These are phyloP conservation scores for Pichia sp. DNA, from an alignment of 1,139 yeast species.

Conservation along the genomic window DNA sequence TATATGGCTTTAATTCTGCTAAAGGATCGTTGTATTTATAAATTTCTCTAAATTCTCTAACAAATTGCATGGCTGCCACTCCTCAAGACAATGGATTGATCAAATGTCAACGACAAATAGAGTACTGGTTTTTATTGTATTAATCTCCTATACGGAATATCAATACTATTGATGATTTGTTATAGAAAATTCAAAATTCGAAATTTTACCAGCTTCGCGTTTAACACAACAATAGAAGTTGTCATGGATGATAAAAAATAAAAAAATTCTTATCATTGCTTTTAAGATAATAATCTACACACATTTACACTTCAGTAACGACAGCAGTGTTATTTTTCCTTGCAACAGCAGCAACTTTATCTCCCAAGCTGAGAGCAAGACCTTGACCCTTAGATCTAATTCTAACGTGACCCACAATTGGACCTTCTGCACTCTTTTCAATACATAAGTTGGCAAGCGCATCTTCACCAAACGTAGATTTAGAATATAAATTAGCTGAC, in stretches of 20 bases:
- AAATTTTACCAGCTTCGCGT: not conserved
- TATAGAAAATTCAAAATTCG: not conserved
- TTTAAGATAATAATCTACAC: not conserved
- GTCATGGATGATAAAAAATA: not conserved
- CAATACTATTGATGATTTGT: too few species aligned
- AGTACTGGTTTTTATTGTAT: too few species aligned
- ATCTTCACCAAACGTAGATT: constrained; percentile 94
- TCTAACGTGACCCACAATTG: constrained; percentile 90
- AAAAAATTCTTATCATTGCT: not conserved
- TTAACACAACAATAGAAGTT: not conserved
- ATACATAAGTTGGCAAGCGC: constrained; percentile 94
- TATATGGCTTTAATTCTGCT: constrained; percentile 12
- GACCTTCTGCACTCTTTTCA: constrained; percentile 70
- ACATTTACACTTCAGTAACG: constrained; percentile 6
- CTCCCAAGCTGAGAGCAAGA: constrained; percentile 89
- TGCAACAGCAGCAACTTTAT: constrained; percentile 76
- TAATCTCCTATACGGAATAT: too few species aligned
- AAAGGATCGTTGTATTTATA: constrained; percentile 30
- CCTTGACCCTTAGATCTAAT: constrained; percentile 98
- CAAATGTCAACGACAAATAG: not conserved
- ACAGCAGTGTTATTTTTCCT: constrained; percentile 39
- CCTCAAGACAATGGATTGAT: not conserved
- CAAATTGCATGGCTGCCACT: constrained; percentile 2
- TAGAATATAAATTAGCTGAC: constrained; percentile 89
- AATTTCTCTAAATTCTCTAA: constrained; percentile 4